phyloP scores from a whole-genome alignment of 1,284 basidiomycete species.

The Cryptococcus sp. region DNA sequence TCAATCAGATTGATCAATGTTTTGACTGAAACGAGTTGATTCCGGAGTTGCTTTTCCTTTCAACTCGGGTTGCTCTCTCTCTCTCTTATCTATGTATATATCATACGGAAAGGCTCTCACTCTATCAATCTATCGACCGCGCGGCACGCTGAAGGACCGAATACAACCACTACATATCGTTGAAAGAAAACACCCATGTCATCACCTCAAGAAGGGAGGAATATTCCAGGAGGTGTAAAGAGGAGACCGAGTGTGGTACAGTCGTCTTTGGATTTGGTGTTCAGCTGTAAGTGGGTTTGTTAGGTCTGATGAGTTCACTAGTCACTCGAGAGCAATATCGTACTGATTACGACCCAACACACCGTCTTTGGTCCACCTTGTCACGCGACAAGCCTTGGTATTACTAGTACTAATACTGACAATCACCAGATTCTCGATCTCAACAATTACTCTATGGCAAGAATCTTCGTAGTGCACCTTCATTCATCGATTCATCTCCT shows the following conservation, averaged over 20 bases:
- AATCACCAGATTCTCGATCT: constrained; percentile 38
- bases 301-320: too few species aligned
- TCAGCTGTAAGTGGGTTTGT: constrained; percentile 36
- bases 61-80: neutral
- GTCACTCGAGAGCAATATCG: too few species aligned
- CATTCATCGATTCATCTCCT: constrained; percentile 26
- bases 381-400: too few species aligned
- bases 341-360: too few species aligned
- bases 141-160: too few species aligned
- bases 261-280: constrained; percentile 45
- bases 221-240: neutral
- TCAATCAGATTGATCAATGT: too few species aligned
- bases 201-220: neutral
- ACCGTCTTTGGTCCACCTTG: too few species aligned
- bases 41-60: neutral
- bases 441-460: constrained; percentile 42
- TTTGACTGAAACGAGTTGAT: neutral
- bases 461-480: constrained; percentile 35
- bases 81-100: neutral
- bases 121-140: too few species aligned
- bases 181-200: neutral
- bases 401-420: neutral
- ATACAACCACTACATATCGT: too few species aligned
- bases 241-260: constrained; percentile 22
- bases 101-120: neutral